Base-by-base conservation (phyloP, 768 basidiomycete species). In the Lyophyllum shimeji region DNA sequence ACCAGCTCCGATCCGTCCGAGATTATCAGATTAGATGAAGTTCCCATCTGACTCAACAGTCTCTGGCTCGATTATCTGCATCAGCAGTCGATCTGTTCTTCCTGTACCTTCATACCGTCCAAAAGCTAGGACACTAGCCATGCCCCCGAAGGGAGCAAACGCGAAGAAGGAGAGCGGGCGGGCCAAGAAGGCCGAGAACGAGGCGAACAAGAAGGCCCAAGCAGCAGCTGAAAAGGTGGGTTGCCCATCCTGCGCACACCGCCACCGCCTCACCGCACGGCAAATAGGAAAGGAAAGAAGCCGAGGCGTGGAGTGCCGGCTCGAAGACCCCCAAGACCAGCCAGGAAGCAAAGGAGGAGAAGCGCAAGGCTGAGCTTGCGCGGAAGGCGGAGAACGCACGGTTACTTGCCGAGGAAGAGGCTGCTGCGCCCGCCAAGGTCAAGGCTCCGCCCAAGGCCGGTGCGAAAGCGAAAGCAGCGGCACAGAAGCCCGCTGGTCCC, bases 121-220 rank as follows among this genome's bases (percentile, higher is more conserved):
- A n/a, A 34, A 18, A 24, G n/a, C 15, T 27, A 46, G 45, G 23
- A 37, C 11, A n/a, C 7, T 31, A 24, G 24, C 44, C n/a, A 95
- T 95, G 95, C 73, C 95, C 46, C 94, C 95, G 0, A 93, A 92
- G 71, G 90, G 87, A 59, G 84, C 81, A 63, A 96, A 94, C 77
- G 78, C 91, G 55, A 97, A 96, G 85, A 96, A 96, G 70, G 95
- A 96, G 71, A 73, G 84, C 42, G 94, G 95, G 3, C 74, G 90
- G 52, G 89, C 94, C 0, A 95, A 93, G 74, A 97, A 97, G 70
- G 91, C 91, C 23, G 90, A 95, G 67, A 95, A 93, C 67, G 91
- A 93, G 67, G 77, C 82, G 8, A 92, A 88, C 78, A 95, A 94
- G 71, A 80, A 82, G 58, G 83, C 80, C 6, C 78, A 76, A 3